Base-by-base conservation (phyloP, 1,284 basidiomycete species). In the Macrocystidia cucumis region DNA sequence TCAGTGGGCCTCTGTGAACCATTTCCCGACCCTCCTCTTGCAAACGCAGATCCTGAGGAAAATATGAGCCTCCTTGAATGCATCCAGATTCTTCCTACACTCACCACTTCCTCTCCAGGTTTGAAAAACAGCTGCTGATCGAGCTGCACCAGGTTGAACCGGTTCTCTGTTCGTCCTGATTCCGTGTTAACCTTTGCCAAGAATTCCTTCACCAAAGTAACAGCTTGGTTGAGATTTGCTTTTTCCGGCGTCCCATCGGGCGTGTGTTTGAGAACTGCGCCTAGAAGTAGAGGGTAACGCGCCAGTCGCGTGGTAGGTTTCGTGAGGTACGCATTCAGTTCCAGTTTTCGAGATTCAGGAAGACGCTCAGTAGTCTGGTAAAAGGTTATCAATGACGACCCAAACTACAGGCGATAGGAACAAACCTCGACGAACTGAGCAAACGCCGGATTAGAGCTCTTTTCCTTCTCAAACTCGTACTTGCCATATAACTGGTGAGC, bases 381-480 rank as follows among this genome's bases (percentile, higher is more conserved):
- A 34, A 30, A 36, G 3, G 19, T 31, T 12, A 19, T 18, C 18
- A 22, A 39, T 6, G 6, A 32, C 43, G 39, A 30, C 35, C 28
- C 31, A 45, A 40, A 24, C 21, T 22, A 13, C 5, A 19, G 14
- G 6, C 29, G 5, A 1, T 3, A 2, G 9, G 17, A 12, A 56
- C 78, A 25, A 47, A 90, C 89, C 69, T 98, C 96, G 31, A 98
- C 96, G 60, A 98, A 99, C 48, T 79, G 78, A 37, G 91, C 85
- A 64, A 99, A 99, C n/a, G 80, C 84, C 1, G 85, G 75, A 62
- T 99, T 98, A 33, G 80, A 72, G 34, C 74, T 79, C 69, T 97
- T 98, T 67, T 98, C 96, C 70, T 92, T 95, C 67, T 98, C 96
- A 56, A 98, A 98, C 63, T 97, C 91, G 57, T 92, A 97, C 60